These are phyloP conservation scores for Dicorynia guianensis DNA, from an alignment of 306 rosid genomes.

Conservation along the genomic window DNA sequence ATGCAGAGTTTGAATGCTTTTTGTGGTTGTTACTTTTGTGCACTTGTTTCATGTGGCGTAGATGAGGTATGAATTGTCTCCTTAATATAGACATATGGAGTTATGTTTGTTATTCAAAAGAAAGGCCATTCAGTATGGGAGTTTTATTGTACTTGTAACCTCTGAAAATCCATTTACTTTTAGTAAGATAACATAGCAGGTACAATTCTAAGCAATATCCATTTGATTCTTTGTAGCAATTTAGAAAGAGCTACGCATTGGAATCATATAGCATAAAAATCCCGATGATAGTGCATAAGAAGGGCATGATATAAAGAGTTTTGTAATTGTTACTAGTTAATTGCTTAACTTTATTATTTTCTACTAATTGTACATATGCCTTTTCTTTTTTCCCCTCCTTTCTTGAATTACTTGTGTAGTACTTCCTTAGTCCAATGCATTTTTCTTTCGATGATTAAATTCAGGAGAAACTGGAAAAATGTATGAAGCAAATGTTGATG, in stretches of 20 bases:
- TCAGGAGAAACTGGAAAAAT: slow-evolving; percentile 92
- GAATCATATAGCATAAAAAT: neutral
- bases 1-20: no score
- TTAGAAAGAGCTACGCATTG: neutral
- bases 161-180: neutral
- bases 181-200: neutral
- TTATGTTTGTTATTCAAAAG: neutral
- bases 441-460: slow-evolving; percentile 30
- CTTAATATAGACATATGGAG: neutral
- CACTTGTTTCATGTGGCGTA: no score
- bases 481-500: slow-evolving; percentile 98
- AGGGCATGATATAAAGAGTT: neutral
- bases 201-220: neutral
- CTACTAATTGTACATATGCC: slow-evolving; percentile 15
- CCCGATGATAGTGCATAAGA: neutral
- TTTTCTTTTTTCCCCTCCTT: neutral
- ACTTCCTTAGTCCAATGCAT: slow-evolving; percentile 21
- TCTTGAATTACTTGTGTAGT: neutral
- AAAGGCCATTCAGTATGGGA: neutral
- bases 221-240: neutral
- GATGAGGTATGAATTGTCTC: no score
- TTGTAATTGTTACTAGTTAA: slow-evolving; percentile 9
- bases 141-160: neutral
- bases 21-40: no score
- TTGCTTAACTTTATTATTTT: slow-evolving; percentile 12